These are phyloP conservation scores for Nannochloris sp. DNA, from an alignment of 139 green algal genomes.

Conservation along the genomic window DNA sequence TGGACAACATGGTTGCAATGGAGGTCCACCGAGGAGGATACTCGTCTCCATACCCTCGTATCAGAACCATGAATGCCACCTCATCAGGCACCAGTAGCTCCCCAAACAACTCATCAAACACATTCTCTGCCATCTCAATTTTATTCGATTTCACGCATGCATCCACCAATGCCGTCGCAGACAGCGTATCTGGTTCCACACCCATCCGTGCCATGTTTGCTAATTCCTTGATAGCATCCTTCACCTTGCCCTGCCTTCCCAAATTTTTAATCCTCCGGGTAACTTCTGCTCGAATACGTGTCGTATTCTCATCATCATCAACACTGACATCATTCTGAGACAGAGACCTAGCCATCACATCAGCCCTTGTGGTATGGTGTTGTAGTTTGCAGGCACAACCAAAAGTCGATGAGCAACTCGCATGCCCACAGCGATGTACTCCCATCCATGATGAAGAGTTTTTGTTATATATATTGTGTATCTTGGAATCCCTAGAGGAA, in stretches of 20 bases:
- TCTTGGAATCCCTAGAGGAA: too few relatives aligned
- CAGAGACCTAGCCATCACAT: too few relatives aligned
- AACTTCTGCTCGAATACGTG: conserved; percentile 21
- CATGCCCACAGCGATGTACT: too few relatives aligned
- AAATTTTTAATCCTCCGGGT: conserved; percentile 48
- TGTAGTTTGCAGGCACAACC: too few relatives aligned
- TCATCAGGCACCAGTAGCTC: conserved; percentile 45
- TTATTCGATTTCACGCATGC: conserved; percentile 55
- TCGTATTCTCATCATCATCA: neutral
- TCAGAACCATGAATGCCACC: conserved; percentile 66
- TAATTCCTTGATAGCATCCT: conserved; percentile 54
- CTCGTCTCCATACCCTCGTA: conserved; percentile 58
- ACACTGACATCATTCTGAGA: neutral
- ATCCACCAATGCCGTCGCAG: conserved; percentile 67
- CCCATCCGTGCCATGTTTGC: conserved; percentile 54
- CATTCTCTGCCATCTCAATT: conserved; percentile 64
- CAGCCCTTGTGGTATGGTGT: too few relatives aligned
- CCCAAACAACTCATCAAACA: conserved; percentile 75
- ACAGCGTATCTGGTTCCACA: conserved; percentile 68
- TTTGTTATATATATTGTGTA: too few relatives aligned
- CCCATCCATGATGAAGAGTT: too few relatives aligned
- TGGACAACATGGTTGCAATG: conserved; percentile 50
- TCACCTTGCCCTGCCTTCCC: conserved; percentile 27
- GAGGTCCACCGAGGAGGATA: conserved; percentile 55
- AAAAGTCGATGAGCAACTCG: too few relatives aligned